These are phyloP conservation scores for Sordaria brevicollis DNA, from an alignment of 495 filamentous ascomycete species.

Conservation along the genomic window DNA sequence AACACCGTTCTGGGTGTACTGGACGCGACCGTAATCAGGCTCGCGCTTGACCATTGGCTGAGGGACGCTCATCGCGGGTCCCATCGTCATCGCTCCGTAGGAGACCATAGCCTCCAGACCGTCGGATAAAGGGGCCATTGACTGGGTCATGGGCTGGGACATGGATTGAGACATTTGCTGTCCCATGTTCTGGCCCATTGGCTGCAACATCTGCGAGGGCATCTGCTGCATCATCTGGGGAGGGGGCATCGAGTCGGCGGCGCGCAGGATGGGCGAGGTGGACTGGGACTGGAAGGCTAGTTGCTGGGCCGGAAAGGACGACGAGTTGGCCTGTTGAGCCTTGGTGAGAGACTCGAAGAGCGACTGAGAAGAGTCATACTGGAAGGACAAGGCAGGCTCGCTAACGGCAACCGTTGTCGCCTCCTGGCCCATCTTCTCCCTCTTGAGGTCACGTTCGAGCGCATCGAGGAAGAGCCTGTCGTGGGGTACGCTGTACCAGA, in stretches of 20 bases:
- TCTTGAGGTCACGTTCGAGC: constrained; percentile 91
- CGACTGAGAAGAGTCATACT: constrained; percentile 98
- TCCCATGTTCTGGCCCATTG: constrained; percentile 54
- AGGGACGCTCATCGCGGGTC: constrained; percentile 49
- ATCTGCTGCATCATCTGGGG: constrained; percentile 57
- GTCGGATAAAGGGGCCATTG: constrained; percentile 69
- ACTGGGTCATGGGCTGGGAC: constrained; percentile 52
- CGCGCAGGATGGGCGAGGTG: constrained; percentile 79
- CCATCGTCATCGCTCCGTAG: constrained; percentile 56
- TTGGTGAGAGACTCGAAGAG: constrained; percentile 99
- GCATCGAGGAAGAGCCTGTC: constrained; percentile 96
- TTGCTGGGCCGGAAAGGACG: constrained; percentile 80
- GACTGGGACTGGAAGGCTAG: constrained; percentile 67
- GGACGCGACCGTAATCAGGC: constrained; percentile 58
- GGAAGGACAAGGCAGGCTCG: constrained; percentile 94
- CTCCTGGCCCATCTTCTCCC: constrained; percentile 98
- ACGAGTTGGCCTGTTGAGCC: constrained; percentile 95
- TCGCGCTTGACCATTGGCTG: constrained; percentile 74
- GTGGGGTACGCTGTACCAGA: constrained; percentile 99
- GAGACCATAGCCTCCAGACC: constrained; percentile 65
- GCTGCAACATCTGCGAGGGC: constrained; percentile 68
- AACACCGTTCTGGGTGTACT: constrained; percentile 87
- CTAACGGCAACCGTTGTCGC: constrained; percentile 91
- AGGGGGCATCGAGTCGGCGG: constrained; percentile 61
- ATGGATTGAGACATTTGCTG: constrained; percentile 75